phyloP scores from a whole-genome alignment of 768 basidiomycete genomes.

The Tephrocybe sp. region DNA sequence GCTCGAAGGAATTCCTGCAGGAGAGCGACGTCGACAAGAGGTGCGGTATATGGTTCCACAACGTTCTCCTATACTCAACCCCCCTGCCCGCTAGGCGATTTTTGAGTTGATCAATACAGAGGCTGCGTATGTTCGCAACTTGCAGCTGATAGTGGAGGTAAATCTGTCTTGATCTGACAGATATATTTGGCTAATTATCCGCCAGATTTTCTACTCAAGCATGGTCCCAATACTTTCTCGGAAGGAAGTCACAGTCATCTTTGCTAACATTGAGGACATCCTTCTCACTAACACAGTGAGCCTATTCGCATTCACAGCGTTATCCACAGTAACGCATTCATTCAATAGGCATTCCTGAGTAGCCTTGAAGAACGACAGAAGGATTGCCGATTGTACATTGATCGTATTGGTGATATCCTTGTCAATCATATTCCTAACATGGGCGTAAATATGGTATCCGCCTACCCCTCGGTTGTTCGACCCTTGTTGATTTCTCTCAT shows the following conservation, averaged over 20 bases:
- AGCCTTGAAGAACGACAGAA: conserved; percentile 90
- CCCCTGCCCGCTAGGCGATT: conserved; percentile 54
- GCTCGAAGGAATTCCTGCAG: conserved; percentile 71
- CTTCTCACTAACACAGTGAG: conserved; percentile 82
- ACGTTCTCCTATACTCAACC: background rate
- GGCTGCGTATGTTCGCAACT: conserved; percentile 81
- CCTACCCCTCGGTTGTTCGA: background rate
- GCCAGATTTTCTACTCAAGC: conserved; percentile 81
- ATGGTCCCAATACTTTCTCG: conserved; percentile 68
- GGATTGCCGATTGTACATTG: conserved; percentile 87
- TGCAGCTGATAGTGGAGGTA: conserved; percentile 91
- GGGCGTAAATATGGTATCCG: conserved; percentile 71
- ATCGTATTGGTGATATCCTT: conserved; percentile 84
- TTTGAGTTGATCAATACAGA: conserved; percentile 96
- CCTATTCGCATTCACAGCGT: background rate
- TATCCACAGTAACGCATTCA: background rate
- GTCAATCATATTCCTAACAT: conserved; percentile 72
- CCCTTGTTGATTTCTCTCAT: background rate
- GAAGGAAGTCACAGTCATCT: conserved; percentile 79
- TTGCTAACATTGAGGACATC: conserved; percentile 93
- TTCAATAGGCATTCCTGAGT: conserved; percentile 70
- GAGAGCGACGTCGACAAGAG: conserved; percentile 88
- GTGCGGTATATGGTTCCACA: conserved; percentile 27
- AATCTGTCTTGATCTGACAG: conserved; percentile 11
- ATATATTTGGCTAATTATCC: conserved; percentile 2